Evolutionary conservation across 202 grass and related monocot species (phyloP), one percentile per base, ranked within the genome.

Genomic region (Saccharum hybrid): DNA sequence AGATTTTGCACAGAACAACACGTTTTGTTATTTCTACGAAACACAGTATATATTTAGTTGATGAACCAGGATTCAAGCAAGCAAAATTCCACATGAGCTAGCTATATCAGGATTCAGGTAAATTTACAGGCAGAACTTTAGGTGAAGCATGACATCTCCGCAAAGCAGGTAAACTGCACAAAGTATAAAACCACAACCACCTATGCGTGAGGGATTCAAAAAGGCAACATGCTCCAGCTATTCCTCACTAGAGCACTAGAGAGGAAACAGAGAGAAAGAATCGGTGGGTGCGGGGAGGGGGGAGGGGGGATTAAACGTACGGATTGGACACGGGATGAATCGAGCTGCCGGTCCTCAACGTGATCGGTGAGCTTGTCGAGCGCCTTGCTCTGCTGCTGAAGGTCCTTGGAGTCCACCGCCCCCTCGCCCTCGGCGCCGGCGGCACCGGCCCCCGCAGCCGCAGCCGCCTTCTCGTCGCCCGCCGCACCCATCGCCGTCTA

Each of bases 291-390:
- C 3, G 5, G 36, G 2, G 56, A 7, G 19, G 2, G 15, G 64
- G 34, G 34, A 36, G 34, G 38, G 39, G 51, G 36, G 64, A 19
- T 51, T 43, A 52, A 51, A 68, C 81, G 0, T 81, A 94, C 92
- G 61, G 84, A 87, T 83, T 96, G 96, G 60, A 98, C 96, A 79
- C 96, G 91, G 79, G 87, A 94, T 72, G 96, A 98, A 68, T 98
- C 96, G 83, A 98, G 96, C 81, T 98, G 96, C 78, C 96, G 96
- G 39, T 98, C 94, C 74, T 96, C 94, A 36, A 98, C 96, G 41
- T 86, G 96, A 83, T 98, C 96, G 57, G 96, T 98, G 81, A 98
- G 93, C 87, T 98, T 98, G 89, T 98, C 96, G 26, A 98, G 91
- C 48, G 96, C 96, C 84, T 98, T 98, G 85, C 96, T 98, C 91